Percentiles rank a stretch among this genome's conserved stretches.
These are phyloP conservation scores for Cytospora piceicola DNA, from an alignment of 2,329 filamentous ascomycete species.

Conservation along the genomic window DNA sequence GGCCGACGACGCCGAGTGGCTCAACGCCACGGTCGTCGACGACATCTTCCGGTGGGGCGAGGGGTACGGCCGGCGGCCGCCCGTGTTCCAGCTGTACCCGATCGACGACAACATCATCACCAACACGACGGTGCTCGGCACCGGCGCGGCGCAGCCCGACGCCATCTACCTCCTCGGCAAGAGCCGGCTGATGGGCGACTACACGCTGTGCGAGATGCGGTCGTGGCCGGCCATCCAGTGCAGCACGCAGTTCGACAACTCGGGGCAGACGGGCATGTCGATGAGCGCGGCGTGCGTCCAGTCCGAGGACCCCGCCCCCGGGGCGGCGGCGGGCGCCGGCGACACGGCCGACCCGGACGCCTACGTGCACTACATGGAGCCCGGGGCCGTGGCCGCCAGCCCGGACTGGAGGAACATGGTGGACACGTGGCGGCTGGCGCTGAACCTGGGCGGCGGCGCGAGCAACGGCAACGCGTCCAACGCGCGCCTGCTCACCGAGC, in stretches of 20 bases:
- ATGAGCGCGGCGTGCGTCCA: constrained; percentile 62
- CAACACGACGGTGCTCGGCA: constrained; percentile 50
- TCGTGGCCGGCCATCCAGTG: constrained; percentile 68
- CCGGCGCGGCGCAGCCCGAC: constrained; percentile 43
- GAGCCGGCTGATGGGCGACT: constrained; percentile 47
- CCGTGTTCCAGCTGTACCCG: constrained; percentile 60
- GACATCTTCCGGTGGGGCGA: constrained; percentile 71
- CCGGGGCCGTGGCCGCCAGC: constrained; percentile 37
- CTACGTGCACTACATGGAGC: constrained; percentile 53
- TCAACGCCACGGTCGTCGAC: constrained; percentile 66
- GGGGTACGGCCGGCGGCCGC: constrained; percentile 54
- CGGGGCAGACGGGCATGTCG: constrained; percentile 59
- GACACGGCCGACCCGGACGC: constrained; percentile 50
- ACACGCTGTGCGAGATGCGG: constrained; percentile 69
- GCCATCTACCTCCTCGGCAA: constrained; percentile 71
- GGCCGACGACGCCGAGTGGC: constrained; percentile 42
- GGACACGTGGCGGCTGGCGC: constrained; percentile 56
- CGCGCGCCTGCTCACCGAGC: constrained; percentile 60
- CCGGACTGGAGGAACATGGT: constrained; percentile 61
- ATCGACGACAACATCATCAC: constrained; percentile 67
- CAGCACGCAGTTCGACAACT: constrained; percentile 63
- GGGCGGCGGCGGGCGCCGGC: background rate
- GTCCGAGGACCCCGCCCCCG: constrained; percentile 18
- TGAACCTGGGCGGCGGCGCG: constrained; percentile 61
- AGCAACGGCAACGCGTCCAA: constrained; percentile 61